phyloP scores from a whole-genome alignment of 2,329 filamentous ascomycete species.

The Clonostachys chloroleuca region DNA sequence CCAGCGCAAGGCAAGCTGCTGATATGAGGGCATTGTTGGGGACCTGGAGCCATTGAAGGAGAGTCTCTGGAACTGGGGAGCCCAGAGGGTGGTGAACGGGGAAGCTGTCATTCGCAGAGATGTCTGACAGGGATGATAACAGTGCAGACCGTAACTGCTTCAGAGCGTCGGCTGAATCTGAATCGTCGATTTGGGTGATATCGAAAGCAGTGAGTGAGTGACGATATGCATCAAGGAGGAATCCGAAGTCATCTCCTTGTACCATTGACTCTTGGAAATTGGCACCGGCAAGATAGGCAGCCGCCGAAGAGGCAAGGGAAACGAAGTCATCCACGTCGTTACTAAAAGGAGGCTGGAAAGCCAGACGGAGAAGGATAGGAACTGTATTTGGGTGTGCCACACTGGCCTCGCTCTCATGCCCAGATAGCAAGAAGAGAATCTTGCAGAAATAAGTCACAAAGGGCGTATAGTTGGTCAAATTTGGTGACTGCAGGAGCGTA shows the following conservation, averaged over 20 bases:
- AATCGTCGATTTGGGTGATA: slow-evolving; percentile 32
- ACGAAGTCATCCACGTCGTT: slow-evolving; percentile 52
- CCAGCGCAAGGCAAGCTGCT: slow-evolving; percentile 55
- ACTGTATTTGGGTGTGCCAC: slow-evolving; percentile 40
- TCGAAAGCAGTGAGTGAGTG: slow-evolving; percentile 39
- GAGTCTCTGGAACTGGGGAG: slow-evolving; percentile 30
- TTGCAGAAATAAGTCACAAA: slow-evolving; percentile 51
- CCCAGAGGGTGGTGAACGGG: slow-evolving; percentile 32
- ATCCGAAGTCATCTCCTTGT: slow-evolving; percentile 20
- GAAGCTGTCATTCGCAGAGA: slow-evolving; percentile 47
- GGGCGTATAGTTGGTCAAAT: slow-evolving; percentile 30
- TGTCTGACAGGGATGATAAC: slow-evolving; percentile 44
- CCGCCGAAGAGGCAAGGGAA: slow-evolving; percentile 43
- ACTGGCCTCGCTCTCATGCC: slow-evolving; percentile 43
- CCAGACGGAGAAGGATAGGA: slow-evolving; percentile 43
- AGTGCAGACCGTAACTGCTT: slow-evolving; percentile 44
- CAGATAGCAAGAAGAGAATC: slow-evolving; percentile 47
- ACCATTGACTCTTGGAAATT: slow-evolving; percentile 45
- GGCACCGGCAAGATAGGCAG: slow-evolving; percentile 51
- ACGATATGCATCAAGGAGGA: slow-evolving; percentile 43
- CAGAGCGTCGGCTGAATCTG: slow-evolving; percentile 36
- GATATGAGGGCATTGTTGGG: slow-evolving; percentile 41
- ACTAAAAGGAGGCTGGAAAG: slow-evolving; percentile 28
- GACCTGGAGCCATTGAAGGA: slow-evolving; percentile 42
- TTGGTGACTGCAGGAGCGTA: slow-evolving; percentile 39